Percentiles rank a stretch among this genome's conserved stretches.
Evolutionary conservation across 768 basidiomycete genomes (phyloP).

Genomic region (Trametes sanguinea): DNA sequence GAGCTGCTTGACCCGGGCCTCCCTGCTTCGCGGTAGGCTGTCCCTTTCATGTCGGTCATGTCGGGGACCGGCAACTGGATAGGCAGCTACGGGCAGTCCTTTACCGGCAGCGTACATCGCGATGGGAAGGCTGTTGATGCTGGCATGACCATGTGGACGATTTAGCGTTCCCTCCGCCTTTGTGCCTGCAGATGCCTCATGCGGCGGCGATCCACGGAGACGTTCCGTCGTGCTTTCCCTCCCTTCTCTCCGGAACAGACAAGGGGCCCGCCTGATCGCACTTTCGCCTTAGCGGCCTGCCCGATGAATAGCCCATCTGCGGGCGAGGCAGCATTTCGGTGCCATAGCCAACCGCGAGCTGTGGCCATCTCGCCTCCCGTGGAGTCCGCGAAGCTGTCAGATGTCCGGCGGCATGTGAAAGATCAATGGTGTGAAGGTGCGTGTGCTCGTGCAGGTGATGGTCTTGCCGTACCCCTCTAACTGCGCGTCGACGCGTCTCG

Average conservation of each 20-base stretch:
- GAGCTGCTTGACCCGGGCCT: neutral
- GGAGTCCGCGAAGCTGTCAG: constrained; percentile 3
- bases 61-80: neutral
- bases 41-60: constrained; percentile 3
- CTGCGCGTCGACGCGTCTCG: neutral
- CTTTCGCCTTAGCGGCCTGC: neutral
- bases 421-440: neutral
- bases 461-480: neutral
- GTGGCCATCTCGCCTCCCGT: neutral
- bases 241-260: neutral
- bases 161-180: neutral
- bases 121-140: neutral
- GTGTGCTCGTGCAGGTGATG: neutral
- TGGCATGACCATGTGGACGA: constrained; percentile 5
- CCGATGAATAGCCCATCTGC: neutral
- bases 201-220: neutral
- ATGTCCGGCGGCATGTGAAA: constrained; percentile 2
- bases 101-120: neutral
- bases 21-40: neutral
- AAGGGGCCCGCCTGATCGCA: neutral
- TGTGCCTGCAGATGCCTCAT: neutral
- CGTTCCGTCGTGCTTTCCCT: neutral
- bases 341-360: neutral
- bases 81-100: neutral
- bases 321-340: neutral